Conservation (phyloP, 169 alveolate genomes). For the Theileria parva region DNA sequence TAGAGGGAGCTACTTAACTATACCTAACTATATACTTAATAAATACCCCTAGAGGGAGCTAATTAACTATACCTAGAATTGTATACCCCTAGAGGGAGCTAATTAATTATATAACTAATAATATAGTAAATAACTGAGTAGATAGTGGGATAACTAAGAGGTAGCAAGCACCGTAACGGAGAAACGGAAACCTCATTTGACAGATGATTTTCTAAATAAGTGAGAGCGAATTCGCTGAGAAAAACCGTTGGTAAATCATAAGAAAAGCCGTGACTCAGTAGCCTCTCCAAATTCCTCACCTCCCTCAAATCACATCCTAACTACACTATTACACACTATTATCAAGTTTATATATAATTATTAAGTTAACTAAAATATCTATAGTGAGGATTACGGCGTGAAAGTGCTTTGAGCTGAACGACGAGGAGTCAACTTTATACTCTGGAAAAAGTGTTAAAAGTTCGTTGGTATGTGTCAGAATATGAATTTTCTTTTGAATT, state of each 20-base stretch:
- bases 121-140: no score
- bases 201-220: constrained; percentile 15
- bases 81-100: no score
- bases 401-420: not conserved
- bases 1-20: no score
- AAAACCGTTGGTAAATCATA: constrained; percentile 28
- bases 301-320: constrained; percentile 11
- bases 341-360: no score
- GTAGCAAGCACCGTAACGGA: no score
- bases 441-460: constrained; percentile 4
- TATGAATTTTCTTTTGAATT: constrained; percentile 18
- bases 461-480: constrained; percentile 10
- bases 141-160: not conserved
- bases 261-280: constrained; percentile 1
- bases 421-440: not conserved
- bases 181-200: constrained; percentile 35
- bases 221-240: constrained; percentile 41
- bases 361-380: no score
- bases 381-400: constrained; percentile 24
- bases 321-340: no score
- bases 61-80: no score
- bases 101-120: no score
- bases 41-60: no score
- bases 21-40: no score
- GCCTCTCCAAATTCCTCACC: not conserved